Conservation (phyloP, 257 asterid genomes). For the Fraxinus anomala region DNA sequence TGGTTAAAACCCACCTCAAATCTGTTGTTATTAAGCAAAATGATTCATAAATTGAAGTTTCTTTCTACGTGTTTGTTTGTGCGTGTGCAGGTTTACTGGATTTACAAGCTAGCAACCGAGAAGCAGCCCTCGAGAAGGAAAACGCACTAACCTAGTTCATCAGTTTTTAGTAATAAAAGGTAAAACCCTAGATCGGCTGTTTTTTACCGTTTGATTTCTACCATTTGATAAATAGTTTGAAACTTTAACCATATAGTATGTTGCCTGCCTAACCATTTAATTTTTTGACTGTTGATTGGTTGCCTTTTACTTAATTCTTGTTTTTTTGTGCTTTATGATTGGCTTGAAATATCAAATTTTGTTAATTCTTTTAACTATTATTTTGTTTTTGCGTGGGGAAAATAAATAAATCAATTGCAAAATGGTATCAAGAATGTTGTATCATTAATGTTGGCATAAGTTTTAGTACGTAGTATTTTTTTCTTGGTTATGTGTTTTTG, state of each 20-base stretch:
- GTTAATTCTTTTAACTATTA: not conserved
- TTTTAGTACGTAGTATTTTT: not conserved
- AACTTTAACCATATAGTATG: not conserved
- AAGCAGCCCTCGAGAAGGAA: slow-evolving; percentile 68
- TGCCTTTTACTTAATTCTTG: not conserved
- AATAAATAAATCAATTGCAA: not conserved
- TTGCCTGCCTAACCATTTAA: not conserved
- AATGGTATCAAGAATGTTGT: not conserved
- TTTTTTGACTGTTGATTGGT: not conserved
- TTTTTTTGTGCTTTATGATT: not conserved
- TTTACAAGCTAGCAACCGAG: slow-evolving; percentile 79
- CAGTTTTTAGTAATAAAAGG: slow-evolving; percentile 3
- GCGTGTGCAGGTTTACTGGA: slow-evolving; percentile 69
- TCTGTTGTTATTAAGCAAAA: not conserved
- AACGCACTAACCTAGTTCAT: slow-evolving; percentile 34
- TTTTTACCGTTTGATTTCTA: not conserved
- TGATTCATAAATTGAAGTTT: not conserved
- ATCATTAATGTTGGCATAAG: not conserved
- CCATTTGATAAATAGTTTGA: not conserved
- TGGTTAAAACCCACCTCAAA: slow-evolving; percentile 38
- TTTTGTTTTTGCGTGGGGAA: not conserved
- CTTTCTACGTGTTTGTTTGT: slow-evolving; percentile 6
- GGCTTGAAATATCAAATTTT: not conserved
- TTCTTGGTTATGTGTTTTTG: not conserved
- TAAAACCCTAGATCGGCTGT: not conserved